A percentile compares a stretch with the other conserved stretches of the same genome.
phyloP scores from a whole-genome alignment of 2,329 filamentous ascomycete genomes.

The Pseudocercospora cruenta region DNA sequence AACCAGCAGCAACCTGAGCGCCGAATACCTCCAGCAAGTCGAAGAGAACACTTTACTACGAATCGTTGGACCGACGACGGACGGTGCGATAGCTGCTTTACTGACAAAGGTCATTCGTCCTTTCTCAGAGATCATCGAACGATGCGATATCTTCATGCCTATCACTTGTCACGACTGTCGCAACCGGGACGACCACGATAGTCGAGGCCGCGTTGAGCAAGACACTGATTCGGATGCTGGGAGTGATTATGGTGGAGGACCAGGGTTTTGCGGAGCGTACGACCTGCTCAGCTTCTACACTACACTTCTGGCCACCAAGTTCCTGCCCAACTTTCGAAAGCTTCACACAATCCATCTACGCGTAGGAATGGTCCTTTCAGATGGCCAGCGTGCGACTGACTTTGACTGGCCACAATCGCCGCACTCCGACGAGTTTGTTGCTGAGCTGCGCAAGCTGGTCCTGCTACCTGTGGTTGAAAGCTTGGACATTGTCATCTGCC shows the following conservation, averaged over 20 bases:
- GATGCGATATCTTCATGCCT: slow-evolving; percentile 1
- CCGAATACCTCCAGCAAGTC: slow-evolving; percentile 5
- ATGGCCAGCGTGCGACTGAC: not conserved
- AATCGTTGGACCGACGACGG: slow-evolving; percentile 1
- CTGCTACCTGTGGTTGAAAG: not conserved
- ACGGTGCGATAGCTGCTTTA: slow-evolving; percentile 7
- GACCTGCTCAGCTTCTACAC: slow-evolving; percentile 2
- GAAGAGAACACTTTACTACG: not conserved
- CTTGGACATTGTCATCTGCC: slow-evolving; percentile 2
- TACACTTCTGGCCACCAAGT: slow-evolving; percentile 5
- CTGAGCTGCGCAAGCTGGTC: slow-evolving; percentile 5
- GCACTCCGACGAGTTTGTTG: not conserved
- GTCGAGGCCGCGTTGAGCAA: not conserved
- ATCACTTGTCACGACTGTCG: slow-evolving; percentile 3
- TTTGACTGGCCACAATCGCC: slow-evolving; percentile 5
- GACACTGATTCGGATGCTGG: slow-evolving; percentile 6
- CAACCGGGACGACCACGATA: not conserved
- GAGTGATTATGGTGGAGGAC: not conserved
- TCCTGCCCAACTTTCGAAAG: not conserved
- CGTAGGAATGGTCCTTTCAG: not conserved
- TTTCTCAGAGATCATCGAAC: not conserved
- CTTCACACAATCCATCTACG: not conserved
- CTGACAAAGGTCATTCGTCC: slow-evolving; percentile 3
- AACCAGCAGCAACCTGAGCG: not conserved
- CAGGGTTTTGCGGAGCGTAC: slow-evolving; percentile 2